Percentiles rank a stretch among this genome's conserved stretches.
phyloP scores from a whole-genome alignment of 352 stramenopile genomes.

The Globisporangium yorkense region DNA sequence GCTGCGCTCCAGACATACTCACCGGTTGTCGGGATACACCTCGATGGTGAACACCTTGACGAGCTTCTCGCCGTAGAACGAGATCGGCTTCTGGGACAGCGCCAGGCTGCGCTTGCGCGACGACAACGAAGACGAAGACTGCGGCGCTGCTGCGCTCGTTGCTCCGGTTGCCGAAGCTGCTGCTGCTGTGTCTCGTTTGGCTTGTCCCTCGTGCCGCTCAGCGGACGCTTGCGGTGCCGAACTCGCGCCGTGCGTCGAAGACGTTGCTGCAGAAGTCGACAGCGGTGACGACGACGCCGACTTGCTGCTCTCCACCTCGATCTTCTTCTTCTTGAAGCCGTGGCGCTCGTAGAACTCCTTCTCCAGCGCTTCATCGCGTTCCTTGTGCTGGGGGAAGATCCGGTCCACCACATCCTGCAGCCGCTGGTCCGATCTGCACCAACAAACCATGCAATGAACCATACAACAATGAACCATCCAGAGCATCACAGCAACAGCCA shows the following conservation, averaged over 20 bases:
- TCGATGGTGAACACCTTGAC: constrained; percentile 9
- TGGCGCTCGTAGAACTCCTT: constrained; percentile 59
- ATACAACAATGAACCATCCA: no score
- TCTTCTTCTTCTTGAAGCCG: constrained; percentile 40
- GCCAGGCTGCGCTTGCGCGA: not conserved
- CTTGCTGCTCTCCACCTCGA: not conserved
- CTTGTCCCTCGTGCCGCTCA: not conserved
- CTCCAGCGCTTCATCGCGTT: constrained; percentile 38
- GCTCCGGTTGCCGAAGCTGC: not conserved
- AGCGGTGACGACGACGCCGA: not conserved
- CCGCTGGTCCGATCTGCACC: constrained; percentile 57
- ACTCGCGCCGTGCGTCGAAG: not conserved
- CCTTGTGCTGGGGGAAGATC: constrained; percentile 65
- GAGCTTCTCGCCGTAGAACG: constrained; percentile 4
- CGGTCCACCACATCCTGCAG: constrained; percentile 70
- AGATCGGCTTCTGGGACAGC: constrained; percentile 1
- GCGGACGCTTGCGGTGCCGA: no score
- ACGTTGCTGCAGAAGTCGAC: not conserved
- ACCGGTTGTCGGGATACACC: constrained; percentile 6
- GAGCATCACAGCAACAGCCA: no score
- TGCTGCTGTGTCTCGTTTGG: not conserved
- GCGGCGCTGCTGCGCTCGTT: not conserved
- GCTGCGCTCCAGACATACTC: not conserved
- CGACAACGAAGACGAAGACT: not conserved
- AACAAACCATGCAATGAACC: not conserved